A percentile compares a stretch with the other conserved stretches of the same genome.
Conservation (phyloP, 768 basidiomycete species). For the Suillus weaverae region DNA sequence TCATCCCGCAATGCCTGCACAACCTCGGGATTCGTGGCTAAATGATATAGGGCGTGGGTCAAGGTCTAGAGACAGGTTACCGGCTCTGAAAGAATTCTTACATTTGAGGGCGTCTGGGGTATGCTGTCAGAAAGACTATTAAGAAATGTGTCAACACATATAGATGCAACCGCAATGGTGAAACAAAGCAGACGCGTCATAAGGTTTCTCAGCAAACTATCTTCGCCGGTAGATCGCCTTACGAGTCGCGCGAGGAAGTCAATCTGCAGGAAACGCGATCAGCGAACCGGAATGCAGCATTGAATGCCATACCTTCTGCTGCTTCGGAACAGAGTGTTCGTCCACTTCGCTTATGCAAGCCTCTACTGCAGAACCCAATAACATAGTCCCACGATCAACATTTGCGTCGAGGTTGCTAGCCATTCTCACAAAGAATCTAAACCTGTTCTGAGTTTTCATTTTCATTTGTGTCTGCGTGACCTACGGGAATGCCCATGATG, state of each 20-base stretch:
- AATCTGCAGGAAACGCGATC: conserved; percentile 17
- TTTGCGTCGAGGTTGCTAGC: conserved; percentile 11
- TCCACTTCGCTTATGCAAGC: conserved; percentile 25
- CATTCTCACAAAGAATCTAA: conserved; percentile 19
- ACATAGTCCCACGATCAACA: conserved; percentile 11
- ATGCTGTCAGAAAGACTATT: neutral
- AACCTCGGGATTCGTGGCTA: conserved; percentile 38
- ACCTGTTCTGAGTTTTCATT: neutral
- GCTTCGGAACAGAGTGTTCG: conserved; percentile 30
- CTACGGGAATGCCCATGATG: conserved; percentile 34
- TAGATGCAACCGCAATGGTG: conserved; percentile 24
- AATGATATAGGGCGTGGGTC: conserved; percentile 34
- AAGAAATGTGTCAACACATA: conserved; percentile 6
- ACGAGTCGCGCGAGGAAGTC: conserved; percentile 36
- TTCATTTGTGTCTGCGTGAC: neutral
- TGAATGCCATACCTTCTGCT: conserved; percentile 27
- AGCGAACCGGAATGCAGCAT: neutral
- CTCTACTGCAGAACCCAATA: conserved; percentile 31
- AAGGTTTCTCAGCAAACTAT: conserved; percentile 24
- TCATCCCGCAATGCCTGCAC: conserved; percentile 39
- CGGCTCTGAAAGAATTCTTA: conserved; percentile 8
- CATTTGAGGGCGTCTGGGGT: conserved; percentile 20
- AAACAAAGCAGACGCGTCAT: conserved; percentile 16
- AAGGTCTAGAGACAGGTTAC: conserved; percentile 24
- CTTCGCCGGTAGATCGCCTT: conserved; percentile 23